Evolutionary conservation across 495 filamentous ascomycete genomes (phyloP), one percentile per base, ranked within the genome.

Genomic region (Aspergillus baeticus): DNA sequence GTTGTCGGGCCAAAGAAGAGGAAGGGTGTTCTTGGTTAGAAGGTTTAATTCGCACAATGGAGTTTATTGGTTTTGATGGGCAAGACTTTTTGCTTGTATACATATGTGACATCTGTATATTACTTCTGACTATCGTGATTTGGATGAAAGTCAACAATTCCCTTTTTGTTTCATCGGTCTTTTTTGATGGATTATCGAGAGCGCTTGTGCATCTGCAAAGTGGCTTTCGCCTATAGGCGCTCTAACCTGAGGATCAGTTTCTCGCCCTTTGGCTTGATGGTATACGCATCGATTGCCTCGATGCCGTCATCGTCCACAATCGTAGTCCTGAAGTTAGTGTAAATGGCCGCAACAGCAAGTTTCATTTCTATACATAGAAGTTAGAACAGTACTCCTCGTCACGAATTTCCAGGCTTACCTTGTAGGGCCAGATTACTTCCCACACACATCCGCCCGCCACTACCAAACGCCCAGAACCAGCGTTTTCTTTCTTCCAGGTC

Each of bases 381-480:
- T 65, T 41, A 67, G 52, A 10, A 29, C 0, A 10, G 13, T 23
- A n/a, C n/a, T 10, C 2, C 17, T 29, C 6, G 14, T 23, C 8
- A 13, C 20, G 10, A 21, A 15, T 6, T 22, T 7, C 14, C 2
- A 23, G 33, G 36, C 77, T 57, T 72, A 90, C 87, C 85, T 68
- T 89, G 84, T 73, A 91, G 77, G 13, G 90, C 89, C 47, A 95
- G 83, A 70, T 93, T 87, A 39, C 83, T 89, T 5, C 90, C 90
- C 10, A 94, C 78, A 60, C 90, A 95, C 90, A 93, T 94, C 52
- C 90, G 71, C 0, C 89, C 88, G 1, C 90, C 90, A 50, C 85
- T 90, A 3, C 87, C 84, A 72, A 95, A 95, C 0, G 89, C 89
- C 90, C 90, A 95, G 67, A 92, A 92, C 77, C 85, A 87, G 26